Evolutionary conservation across 345 rosid species (phyloP), one percentile per base, ranked within the genome.

Genomic region (Jatropha curcas): DNA sequence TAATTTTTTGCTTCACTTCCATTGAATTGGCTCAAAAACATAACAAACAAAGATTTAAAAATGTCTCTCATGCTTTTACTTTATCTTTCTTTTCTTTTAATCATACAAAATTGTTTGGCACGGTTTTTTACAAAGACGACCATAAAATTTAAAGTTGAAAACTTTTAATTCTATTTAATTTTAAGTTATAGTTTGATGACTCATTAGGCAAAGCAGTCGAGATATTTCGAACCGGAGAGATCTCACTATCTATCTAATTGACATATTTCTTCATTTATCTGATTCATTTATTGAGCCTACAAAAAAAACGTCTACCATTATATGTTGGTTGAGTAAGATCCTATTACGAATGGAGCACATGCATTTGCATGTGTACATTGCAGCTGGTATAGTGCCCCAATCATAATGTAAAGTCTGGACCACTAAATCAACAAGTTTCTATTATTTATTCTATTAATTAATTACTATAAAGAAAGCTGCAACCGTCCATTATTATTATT

Each of bases 291-390:
- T 62, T 62, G 27, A 62, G 66, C 19, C 46, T 62, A 30, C 27
- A 62, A 62, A 14, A 46, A 11, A 20, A 48, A 17, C 5, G 16
- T 61, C 4, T 19, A 61, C 41, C 37, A 24, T 56, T 61, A 61
- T 30, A 16, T 19, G 25, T 62, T 62, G 48, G 66, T 35, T 62
- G 62, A 58, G 62, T 12, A 2, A 58, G 66, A 34, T 62, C 14
- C 66, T 48, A 62, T 20, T n/a, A 16, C 10, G 25, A 37, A 39
- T 62, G 66, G 28, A 17, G 60, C 79, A 64, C 73, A 67, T 77
- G 53, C 51, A 19, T 2, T 61, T 22, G 19, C 27, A 13, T 72
- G 62, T 9, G 2, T 10, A 41, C 7, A 27, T 66, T 28, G 71
- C 67, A 55, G 69, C 43, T 59, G 31, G 55, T 19, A 30, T 14